Evolutionary conservation across 2,329 filamentous ascomycete species (phyloP).

Genomic region (Leptodontidium sp.): DNA sequence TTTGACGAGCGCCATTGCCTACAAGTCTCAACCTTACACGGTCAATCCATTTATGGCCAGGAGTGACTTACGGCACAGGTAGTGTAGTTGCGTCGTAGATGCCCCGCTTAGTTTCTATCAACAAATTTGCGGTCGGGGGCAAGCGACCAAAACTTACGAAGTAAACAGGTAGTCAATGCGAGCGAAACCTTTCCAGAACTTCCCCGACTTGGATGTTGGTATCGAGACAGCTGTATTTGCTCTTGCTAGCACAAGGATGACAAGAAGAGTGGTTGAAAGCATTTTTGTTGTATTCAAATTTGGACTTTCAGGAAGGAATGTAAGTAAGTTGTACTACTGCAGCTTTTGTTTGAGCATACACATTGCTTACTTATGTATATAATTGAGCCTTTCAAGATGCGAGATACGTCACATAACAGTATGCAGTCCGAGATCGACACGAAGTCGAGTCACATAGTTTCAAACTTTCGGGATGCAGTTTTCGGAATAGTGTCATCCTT

Average conservation of each 20-base stretch:
- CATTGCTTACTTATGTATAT: too few species aligned
- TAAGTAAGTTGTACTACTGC: too few species aligned
- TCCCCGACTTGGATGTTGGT: background rate
- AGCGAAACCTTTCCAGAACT: background rate
- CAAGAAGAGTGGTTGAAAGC: background rate
- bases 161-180: background rate
- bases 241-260: too few species aligned
- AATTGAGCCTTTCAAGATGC: too few species aligned
- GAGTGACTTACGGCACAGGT: background rate
- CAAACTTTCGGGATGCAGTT: too few species aligned
- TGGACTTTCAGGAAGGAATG: too few species aligned
- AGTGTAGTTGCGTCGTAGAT: background rate
- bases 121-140: background rate
- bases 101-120: background rate
- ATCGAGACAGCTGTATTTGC: background rate
- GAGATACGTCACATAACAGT: too few species aligned
- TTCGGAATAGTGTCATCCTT: too few species aligned
- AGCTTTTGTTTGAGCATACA: too few species aligned
- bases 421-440: too few species aligned
- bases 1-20: background rate
- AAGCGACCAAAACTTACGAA: background rate
- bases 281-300: background rate
- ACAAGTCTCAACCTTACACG: background rate
- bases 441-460: too few species aligned
- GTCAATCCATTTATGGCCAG: background rate